Evolutionary conservation across 2,329 filamentous ascomycete genomes (phyloP), one percentile per base, ranked within the genome.

Genomic region (Ilyonectria sp.): DNA sequence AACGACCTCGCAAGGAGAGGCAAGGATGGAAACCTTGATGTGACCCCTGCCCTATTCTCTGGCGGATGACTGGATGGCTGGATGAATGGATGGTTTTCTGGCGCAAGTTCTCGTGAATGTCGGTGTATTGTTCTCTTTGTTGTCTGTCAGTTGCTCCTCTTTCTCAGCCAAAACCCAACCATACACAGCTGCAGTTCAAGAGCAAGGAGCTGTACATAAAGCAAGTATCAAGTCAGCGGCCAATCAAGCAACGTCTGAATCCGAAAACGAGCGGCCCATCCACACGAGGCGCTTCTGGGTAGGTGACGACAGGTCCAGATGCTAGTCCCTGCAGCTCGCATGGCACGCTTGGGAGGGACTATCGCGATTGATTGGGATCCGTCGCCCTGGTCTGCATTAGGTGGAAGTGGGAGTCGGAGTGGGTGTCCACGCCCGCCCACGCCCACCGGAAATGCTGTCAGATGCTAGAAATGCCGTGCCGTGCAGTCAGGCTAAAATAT

Each of bases 241-340:
- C 44, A 47, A 35, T 61, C 31, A 37, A 59, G 54, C 55, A 21
- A 53, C 26, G 31, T 23, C 46, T 60, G 46, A 62, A 66, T 66
- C 63, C 63, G 63, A 66, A 66, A 66, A 66, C 63, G 63, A 66
- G 58, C 53, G 53, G 29, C 50, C 58, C 53, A 58, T 58, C 43
- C 61, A 53, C 58, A 44, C 57, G 63, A 65, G 53, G 59, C 52
- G 63, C 35, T 56, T 50, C 44, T 53, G 33, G 35, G 23, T 43
- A 50, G 56, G 21, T 56, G 47, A 35, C 50, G n/a, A 53, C 50
- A 47, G 55, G 61, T 53, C 53, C 26, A 65, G 52, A 61, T 61
- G 63, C 63, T 56, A 52, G 63, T 61, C 63, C 63, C 63, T 65
- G 63, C 63, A 61, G 63, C 57, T 58, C 44, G 26, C 52, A 65